Conservation (phyloP, 169 alveolate genomes). For the Plasmodium coatneyi region DNA sequence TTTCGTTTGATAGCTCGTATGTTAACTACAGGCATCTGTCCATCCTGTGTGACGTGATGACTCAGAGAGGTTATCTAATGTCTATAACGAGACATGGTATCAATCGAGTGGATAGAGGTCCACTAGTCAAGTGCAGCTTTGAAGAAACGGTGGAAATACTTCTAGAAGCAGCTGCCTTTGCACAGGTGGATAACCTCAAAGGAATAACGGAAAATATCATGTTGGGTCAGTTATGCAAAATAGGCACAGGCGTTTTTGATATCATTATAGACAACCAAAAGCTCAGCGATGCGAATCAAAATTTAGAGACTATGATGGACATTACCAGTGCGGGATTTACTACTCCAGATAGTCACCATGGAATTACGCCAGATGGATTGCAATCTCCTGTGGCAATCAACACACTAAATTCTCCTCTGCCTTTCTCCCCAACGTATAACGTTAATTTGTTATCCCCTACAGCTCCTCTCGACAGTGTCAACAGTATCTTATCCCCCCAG, state of each 20-base stretch:
- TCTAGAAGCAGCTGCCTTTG: slow-evolving; percentile 98
- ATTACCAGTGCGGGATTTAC: slow-evolving; percentile 83
- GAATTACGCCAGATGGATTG: slow-evolving; percentile 79
- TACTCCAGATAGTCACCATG: slow-evolving; percentile 84
- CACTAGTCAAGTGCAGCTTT: slow-evolving; percentile 97
- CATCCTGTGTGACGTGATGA: slow-evolving; percentile 99
- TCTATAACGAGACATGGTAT: slow-evolving; percentile 99
- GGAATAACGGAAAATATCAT: slow-evolving; percentile 97
- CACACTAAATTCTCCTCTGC: slow-evolving; percentile 84
- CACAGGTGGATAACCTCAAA: slow-evolving; percentile 92
- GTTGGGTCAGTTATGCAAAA: slow-evolving; percentile 95
- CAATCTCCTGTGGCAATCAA: slow-evolving; percentile 84
- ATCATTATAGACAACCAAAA: slow-evolving; percentile 92
- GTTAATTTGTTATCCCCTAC: slow-evolving; percentile 82
- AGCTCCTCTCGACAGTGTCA: slow-evolving; percentile 77
- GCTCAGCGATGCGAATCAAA: slow-evolving; percentile 90
- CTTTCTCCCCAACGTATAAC: slow-evolving; percentile 85
- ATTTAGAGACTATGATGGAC: slow-evolving; percentile 85
- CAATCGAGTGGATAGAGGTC: slow-evolving; percentile 98
- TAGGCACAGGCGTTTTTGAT: slow-evolving; percentile 95
- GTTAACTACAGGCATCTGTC: slow-evolving; percentile 99
- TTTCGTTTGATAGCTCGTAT: slow-evolving; percentile 95
- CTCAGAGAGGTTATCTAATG: slow-evolving; percentile 98
- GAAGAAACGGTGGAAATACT: slow-evolving; percentile 99
- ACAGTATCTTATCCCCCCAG: slow-evolving; percentile 76